Conservation (phyloP, 2,329 filamentous ascomycete species). For the Ceratocystis huliohia region DNA sequence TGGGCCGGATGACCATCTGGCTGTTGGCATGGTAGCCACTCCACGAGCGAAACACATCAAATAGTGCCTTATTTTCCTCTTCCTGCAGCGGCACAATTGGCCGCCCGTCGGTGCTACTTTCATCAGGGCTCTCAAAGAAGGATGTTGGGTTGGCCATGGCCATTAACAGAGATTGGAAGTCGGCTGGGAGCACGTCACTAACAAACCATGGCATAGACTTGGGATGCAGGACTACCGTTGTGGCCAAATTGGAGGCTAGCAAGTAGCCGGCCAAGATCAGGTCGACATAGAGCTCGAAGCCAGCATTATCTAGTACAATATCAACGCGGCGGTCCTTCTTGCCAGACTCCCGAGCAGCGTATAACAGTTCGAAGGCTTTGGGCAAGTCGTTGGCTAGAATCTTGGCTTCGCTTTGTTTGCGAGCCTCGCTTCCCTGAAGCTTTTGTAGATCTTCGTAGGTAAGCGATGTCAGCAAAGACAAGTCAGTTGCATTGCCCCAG, state of each 20-base stretch:
- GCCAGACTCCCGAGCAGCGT: slow-evolving; percentile 45
- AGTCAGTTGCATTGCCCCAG: slow-evolving; percentile 93
- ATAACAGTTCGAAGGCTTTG: slow-evolving; percentile 56
- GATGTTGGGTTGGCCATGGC: slow-evolving; percentile 62
- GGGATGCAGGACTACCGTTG: slow-evolving; percentile 74
- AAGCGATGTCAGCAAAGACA: slow-evolving; percentile 78
- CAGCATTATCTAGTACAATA: slow-evolving; percentile 92
- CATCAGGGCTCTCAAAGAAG: slow-evolving; percentile 66
- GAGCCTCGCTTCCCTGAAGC: slow-evolving; percentile 75
- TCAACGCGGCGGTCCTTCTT: slow-evolving; percentile 49
- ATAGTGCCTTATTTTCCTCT: slow-evolving; percentile 52
- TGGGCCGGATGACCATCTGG: slow-evolving; percentile 68
- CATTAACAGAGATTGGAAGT: slow-evolving; percentile 71
- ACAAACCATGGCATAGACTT: slow-evolving; percentile 98
- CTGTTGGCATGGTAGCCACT: slow-evolving; percentile 68
- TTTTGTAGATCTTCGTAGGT: slow-evolving; percentile 96
- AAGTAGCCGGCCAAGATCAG: slow-evolving; percentile 84
- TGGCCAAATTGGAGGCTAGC: slow-evolving; percentile 71
- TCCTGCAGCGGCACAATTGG: slow-evolving; percentile 44
- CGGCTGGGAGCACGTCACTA: slow-evolving; percentile 76
- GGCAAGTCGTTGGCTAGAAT: slow-evolving; percentile 79
- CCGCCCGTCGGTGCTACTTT: slow-evolving; percentile 36
- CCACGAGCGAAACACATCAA: slow-evolving; percentile 75
- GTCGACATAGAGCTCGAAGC: slow-evolving; percentile 94
- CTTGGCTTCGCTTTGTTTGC: slow-evolving; percentile 79